Conservation (phyloP, 1,284 basidiomycete species). For the Agroathelia rolfsii region DNA sequence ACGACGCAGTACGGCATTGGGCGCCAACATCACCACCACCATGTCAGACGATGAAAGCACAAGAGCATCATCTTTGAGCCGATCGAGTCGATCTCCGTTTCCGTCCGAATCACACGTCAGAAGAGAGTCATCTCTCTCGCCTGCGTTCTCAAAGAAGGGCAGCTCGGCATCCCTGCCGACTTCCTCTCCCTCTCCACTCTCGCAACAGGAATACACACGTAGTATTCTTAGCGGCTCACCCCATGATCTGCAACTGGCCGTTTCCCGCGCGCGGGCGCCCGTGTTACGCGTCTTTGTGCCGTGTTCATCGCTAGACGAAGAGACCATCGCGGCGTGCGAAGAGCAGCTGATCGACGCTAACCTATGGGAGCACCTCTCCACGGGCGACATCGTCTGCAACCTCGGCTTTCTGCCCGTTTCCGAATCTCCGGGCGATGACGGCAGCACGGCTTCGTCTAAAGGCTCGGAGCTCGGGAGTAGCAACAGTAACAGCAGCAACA, state of each 20-base stretch:
- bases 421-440: constrained; percentile 18
- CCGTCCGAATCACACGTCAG: constrained; percentile 12
- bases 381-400: constrained; percentile 69
- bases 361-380: constrained; percentile 61
- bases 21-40: constrained; percentile 4
- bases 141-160: no score
- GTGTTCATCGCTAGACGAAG: constrained; percentile 42
- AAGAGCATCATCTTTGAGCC: constrained; percentile 34
- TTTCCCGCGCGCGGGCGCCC: constrained; percentile 55
- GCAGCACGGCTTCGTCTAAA: constrained; percentile 10
- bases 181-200: constrained; percentile 13
- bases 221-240: no score
- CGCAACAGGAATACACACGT: no score
- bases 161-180: constrained; percentile 10
- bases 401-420: constrained; percentile 56
- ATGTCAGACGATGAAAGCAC: constrained; percentile 35
- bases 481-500: constrained; percentile 12
- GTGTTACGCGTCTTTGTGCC: constrained; percentile 68
- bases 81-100: constrained; percentile 21
- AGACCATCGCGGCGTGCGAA: constrained; percentile 46
- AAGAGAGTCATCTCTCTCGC: constrained; percentile 12
- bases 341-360: constrained; percentile 51
- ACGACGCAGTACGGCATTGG: constrained; percentile 15
- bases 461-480: constrained; percentile 9
- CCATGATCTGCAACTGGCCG: constrained; percentile 54